Evolutionary conservation across 257 asterid species (phyloP), one percentile per base, ranked within the genome.

Genomic region (Haberlea rhodopensis): DNA sequence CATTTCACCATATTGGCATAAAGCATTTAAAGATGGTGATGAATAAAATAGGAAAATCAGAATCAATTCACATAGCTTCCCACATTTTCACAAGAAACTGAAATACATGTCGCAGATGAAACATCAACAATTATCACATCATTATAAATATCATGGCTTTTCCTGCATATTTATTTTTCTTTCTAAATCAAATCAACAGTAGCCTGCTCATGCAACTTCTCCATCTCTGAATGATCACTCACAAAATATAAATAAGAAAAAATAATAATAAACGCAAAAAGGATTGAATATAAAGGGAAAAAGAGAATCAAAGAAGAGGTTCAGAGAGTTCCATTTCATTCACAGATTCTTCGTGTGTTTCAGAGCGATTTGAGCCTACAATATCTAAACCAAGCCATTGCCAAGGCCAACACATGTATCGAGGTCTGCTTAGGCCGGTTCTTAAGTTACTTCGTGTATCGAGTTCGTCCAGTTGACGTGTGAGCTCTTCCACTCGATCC

Each of bases 321-420:
- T 94, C 99, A 46, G 97, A 90, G 58, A 94, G 97, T 81, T 94
- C 99, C 99, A 94, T 94, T 77, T 94, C 97, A 34, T 87, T 86
- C 45, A 94, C 81, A 71, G 75, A 56, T 72, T 73, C 84, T 69
- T 67, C 77, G 22, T 76, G 88, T 15, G 67, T 55, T 58, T 73
- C 83, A 1, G 87, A 19, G 15, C 79, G 85, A 5, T 71, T 84
- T 40, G 80, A 6, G 19, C 92, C 92, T 10, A 79, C 88, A 34
- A 80, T 81, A 75, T 94, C 91, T 83, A 94, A 68, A 18, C 99
- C 99, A 6, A 94, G 95, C 99, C 99, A 90, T 69, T 94, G 88
- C 99, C 99, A 90, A 0, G 99, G 99, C 99, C 99, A 94, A 69
- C 97, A 86, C 37, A 85, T 43, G 57, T 94, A 94, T 76, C 97